Conservation (phyloP, 1,284 basidiomycete genomes). For the Irpex lacteus region DNA sequence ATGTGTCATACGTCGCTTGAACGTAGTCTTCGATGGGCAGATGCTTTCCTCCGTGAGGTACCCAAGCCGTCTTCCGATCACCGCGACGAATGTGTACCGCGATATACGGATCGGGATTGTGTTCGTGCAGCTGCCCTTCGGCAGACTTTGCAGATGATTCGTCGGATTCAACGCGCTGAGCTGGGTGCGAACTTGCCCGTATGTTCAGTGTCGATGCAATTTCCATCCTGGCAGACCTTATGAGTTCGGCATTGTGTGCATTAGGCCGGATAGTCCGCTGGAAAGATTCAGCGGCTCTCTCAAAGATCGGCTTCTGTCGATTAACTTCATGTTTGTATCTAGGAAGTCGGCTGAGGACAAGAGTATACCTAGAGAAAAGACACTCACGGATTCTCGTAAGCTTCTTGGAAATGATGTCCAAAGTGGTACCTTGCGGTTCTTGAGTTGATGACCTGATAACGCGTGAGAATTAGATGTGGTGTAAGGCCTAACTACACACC, state of each 20-base stretch:
- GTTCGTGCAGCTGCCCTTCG: conserved; percentile 17
- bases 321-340: conserved; percentile 55
- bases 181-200: conserved; percentile 11
- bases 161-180: conserved; percentile 6
- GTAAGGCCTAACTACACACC: not conserved
- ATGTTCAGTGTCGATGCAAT: conserved; percentile 34
- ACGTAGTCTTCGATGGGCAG: conserved; percentile 51
- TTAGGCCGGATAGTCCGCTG: conserved; percentile 52
- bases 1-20: conserved; percentile 39
- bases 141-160: not conserved
- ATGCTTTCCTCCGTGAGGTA: conserved; percentile 41
- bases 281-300: conserved; percentile 45
- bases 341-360: not conserved
- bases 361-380: conserved; percentile 1
- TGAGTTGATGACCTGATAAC: conserved; percentile 52
- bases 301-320: conserved; percentile 53
- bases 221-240: conserved; percentile 48
- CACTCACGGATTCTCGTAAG: conserved; percentile 62
- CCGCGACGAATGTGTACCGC: conserved; percentile 60
- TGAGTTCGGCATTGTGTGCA: conserved; percentile 41
- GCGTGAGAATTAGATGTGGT: conserved; percentile 10
- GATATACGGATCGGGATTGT: conserved; percentile 38
- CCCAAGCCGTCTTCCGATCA: conserved; percentile 47
- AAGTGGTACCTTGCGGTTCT: conserved; percentile 65
- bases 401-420: conserved; percentile 48